Evolutionary conservation across 495 filamentous ascomycete species (phyloP), one percentile per base, ranked within the genome.

Genomic region (Aspergillus leporis): DNA sequence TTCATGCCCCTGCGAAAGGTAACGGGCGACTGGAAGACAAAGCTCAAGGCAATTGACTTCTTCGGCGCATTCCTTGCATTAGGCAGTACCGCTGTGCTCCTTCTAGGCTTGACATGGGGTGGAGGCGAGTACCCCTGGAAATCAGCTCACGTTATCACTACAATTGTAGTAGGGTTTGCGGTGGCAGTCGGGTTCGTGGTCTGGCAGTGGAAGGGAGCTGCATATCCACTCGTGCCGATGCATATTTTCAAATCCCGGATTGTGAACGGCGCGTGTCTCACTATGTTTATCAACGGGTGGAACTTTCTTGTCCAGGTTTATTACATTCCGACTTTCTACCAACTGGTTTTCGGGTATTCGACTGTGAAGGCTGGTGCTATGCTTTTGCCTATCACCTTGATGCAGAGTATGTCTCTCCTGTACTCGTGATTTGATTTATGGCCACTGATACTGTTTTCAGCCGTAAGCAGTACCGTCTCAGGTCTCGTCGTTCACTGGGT

Each of bases 271-370:
- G 77, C 78, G 2, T 81, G 73, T 53, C 55, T 82, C 16, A 84
- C 80, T 21, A 82, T 82, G 78, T 80, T 80, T 41, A 74, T 84
- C 54, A 79, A 81, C 40, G 80, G 80, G 3, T 84, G 81, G 80
- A 81, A 81, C 56, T 81, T 82, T 56, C 61, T 82, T 32, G 77
- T 81, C 1, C 80, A 83, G 61, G 68, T 81, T 3, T 83, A 83
- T 64, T 84, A 82, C 53, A 79, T 84, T 40, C 81, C 82, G 7
- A 78, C 76, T 7, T 83, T 83, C 60, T 84, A 81, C 57, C 81
- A 84, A 62, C 66, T 84, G 55, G 79, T 78, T 1, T 82, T 81
- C 56, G 74, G 70, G 4, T 83, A 83, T 53, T 79, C 78, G 1
- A 73, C 80, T 0, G 76, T 81, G 1, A 77, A 74, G 46, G 72